Base-by-base conservation (phyloP, 108 stramenopile species). In the Nitzschia sp. region DNA sequence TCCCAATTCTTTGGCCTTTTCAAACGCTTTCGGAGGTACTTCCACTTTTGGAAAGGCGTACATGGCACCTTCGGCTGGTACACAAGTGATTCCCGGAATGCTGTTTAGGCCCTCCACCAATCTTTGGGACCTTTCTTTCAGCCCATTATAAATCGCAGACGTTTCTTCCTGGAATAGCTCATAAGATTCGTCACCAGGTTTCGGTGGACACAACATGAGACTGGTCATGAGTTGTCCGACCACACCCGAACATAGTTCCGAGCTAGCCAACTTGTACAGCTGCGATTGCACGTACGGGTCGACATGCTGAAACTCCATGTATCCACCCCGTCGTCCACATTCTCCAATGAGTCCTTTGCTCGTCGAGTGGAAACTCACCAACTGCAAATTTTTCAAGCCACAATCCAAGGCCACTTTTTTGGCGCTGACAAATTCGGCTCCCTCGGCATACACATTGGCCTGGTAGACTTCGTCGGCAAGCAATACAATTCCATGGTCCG, bases 401-500 rank as follows among this genome's bases (percentile, higher is more conserved):
- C 82, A 83, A 32, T 86, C 85, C 19, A 84, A 35, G 17, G 87
- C 83, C 34, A 85, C 81, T 73, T 90, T 91, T 64, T 89, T 85
- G 51, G 95, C 91, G 23, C 88, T 90, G 33, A 82, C 64, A 71
- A 96, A 96, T 47, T 86, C 54, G 57, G 78, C 77, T 26, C 60
- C 79, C 3, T 91, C 80, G 28, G 76, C 81, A 62, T 94, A 98
- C 26, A 98, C 87, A 78, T 98, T 98, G 51, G 79, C 69, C 68
- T 98, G 97, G 65, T 95, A 94, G 28, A 98, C 97, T 81, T 98
- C 96, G 68, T 98, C 97, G 3, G 95, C 95, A 29, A 96, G 32
- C 19, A 97, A 72, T 4, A 96, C 90, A 51, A 98, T 82, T 28
- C 85, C 89, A 60, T 95, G 71, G 35, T 86, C 79, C 15, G 59